These are phyloP conservation scores for Bruguiera sexangula DNA, from an alignment of 345 rosid genomes.

Conservation along the genomic window DNA sequence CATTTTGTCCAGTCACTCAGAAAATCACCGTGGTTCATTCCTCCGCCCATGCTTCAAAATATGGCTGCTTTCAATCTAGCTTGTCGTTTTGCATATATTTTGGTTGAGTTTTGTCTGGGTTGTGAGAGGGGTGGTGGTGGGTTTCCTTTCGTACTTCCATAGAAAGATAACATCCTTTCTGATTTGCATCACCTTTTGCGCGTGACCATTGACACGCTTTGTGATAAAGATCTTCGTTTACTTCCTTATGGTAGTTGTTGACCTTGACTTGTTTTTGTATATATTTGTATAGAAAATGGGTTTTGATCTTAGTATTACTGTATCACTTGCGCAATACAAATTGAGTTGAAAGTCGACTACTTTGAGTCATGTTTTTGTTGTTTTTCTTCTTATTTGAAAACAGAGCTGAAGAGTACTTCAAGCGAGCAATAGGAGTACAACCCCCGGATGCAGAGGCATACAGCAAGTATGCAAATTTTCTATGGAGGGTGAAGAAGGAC, in stretches of 20 bases:
- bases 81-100: slow-evolving; percentile 9
- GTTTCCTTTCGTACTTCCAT: background rate
- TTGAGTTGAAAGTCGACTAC: background rate
- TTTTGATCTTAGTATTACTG: no score
- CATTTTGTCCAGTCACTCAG: no score
- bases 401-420: slow-evolving; percentile 90
- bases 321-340: no score
- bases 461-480: slow-evolving; percentile 76
- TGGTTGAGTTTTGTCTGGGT: background rate
- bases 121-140: slow-evolving; percentile 20
- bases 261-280: background rate
- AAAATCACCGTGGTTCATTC: slow-evolving; percentile 11
- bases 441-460: slow-evolving; percentile 73
- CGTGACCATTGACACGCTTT: slow-evolving; percentile 23
- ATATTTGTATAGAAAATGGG: no score
- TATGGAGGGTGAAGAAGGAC: slow-evolving; percentile 73
- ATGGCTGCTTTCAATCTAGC: background rate
- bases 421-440: slow-evolving; percentile 56
- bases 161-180: background rate
- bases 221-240: background rate
- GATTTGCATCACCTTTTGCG: slow-evolving; percentile 10
- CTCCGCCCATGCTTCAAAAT: background rate
- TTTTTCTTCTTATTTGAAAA: background rate
- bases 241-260: background rate
- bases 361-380: background rate